phyloP scores from a whole-genome alignment of 2,329 filamentous ascomycete genomes.

The Intubia oerlemansii region DNA sequence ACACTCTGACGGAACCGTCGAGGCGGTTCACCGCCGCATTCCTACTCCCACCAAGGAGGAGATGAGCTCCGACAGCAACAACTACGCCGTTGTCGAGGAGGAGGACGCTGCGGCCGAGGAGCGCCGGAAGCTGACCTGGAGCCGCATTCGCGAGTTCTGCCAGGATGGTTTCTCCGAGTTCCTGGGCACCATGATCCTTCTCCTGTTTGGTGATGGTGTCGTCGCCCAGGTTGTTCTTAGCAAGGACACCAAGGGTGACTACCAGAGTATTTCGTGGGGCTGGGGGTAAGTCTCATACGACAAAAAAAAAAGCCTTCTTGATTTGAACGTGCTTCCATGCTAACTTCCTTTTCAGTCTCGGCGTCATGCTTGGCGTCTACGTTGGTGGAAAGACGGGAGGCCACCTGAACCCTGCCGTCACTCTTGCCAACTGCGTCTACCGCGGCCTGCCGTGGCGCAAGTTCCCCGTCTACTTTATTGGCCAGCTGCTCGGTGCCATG shows the following conservation, averaged over 20 bases:
- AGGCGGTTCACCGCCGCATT: too few relatives aligned
- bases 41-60: slow-evolving; percentile 2
- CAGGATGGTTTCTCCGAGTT: slow-evolving; percentile 45
- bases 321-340: neutral
- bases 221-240: slow-evolving; percentile 48
- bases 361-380: slow-evolving; percentile 49
- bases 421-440: slow-evolving; percentile 24
- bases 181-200: slow-evolving; percentile 43
- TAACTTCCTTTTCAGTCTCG: slow-evolving; percentile 21
- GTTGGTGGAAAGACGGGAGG: slow-evolving; percentile 21
- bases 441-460: slow-evolving; percentile 38
- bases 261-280: slow-evolving; percentile 27
- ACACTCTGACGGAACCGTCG: slow-evolving; percentile 3
- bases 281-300: slow-evolving; percentile 20
- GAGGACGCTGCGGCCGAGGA: slow-evolving; percentile 1
- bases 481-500: slow-evolving; percentile 34
- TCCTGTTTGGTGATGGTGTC: slow-evolving; percentile 50
- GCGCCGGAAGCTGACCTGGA: too few relatives aligned
- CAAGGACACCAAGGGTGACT: slow-evolving; percentile 21
- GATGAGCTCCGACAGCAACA: too few relatives aligned
- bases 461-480: slow-evolving; percentile 32
- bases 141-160: slow-evolving; percentile 23
- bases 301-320: neutral
- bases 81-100: slow-evolving; percentile 2
- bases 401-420: slow-evolving; percentile 32